Evolutionary conservation across 345 rosid genomes (phyloP), one percentile per base, ranked within the genome.

Genomic region (Bretschneidera sinensis): DNA sequence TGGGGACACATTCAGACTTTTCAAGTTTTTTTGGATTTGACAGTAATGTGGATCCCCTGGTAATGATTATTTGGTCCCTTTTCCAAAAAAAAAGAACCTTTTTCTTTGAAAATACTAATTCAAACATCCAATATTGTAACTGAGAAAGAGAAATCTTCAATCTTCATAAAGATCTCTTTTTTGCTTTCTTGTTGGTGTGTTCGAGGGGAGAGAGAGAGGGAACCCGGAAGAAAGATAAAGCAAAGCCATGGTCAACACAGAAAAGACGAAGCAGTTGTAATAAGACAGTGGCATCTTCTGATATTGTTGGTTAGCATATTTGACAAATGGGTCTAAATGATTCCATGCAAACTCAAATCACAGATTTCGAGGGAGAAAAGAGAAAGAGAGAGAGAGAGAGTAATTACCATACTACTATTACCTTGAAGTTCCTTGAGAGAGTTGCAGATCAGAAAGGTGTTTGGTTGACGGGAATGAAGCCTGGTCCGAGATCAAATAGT

Each of bases 401-500:
- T n/a, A 19, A 1, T 17, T 48, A 14, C 17, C 51, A 5, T 48
- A 18, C 1, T 5, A 8, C 14, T 18, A 4, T 48, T 14, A 1
- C 0, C 9, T 8, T 17, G 17, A 17, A 14, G 17, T 48, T 2
- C 17, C 18, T 16, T 48, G 18, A 48, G 57, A 28, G 21, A 60
- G 54, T 43, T 51, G 5, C 33, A 28, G 16, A 39, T 39, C 45
- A 13, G 45, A n/a, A n/a, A 66, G 60, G 56, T 45, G 68, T 53
- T 71, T 54, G 75, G 79, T 75, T 79, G 70, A 72, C 73, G 71
- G 83, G 83, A 79, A 75, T 79, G 83, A 79, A 79, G 83, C 83
- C 83, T 79, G 83, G 83, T 75, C 83, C 83, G 83, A 79, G 68
- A 75, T 75, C 77, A 72, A 16, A 25, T 48, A 54, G 70, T 3